Base-by-base conservation (phyloP, 1,284 basidiomycete species). In the Cerrena zonata region DNA sequence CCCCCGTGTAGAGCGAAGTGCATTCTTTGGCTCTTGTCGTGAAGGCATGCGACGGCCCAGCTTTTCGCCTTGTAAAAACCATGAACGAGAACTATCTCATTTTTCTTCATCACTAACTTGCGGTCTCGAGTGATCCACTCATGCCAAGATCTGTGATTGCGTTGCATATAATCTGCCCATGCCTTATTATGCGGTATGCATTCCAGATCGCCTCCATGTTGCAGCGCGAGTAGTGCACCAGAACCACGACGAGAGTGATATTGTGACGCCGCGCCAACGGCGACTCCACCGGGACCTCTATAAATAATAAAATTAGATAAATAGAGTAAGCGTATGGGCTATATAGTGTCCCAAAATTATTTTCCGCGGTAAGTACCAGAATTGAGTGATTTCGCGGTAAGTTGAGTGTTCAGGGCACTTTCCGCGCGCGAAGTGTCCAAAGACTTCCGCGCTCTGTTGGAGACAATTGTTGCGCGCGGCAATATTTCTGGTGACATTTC, bases 11-110 rank as follows among this genome's bases (percentile, higher is more conserved):
- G n/a, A n/a, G n/a, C n/a, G 30, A 45, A 23, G 5, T 36, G 15
- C 2, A 5, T 4, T 4, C 43, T n/a, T 1, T 26, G 38, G 3
- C 22, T 22, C 10, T 49, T 34, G n/a, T 38, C 15, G 27, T 21
- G 21, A 23, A 56, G 52, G 11, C 53, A 56, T 4, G 52, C 54
- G 1, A 56, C 51, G 4, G 56, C 53, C 58, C 60, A 63, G 1
- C 56, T 48, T 3, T 53, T 47, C 2, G 61, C 60, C 52, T 60
- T 61, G 4, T 58, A 58, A 27, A 48, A 57, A 1, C 61, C 63
- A 36, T 53, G 56, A 25, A 63, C 57, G 51, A 65, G 56, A 36
- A 58, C 30, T 46, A 63, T 50, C 5, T 61, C 56, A 7, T 59
- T 50, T 4, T 50, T 49, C n/a, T 53, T 41, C 18, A 57, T 25